Percentiles rank a stretch among this genome's conserved stretches.
phyloP scores from a whole-genome alignment of 345 rosid genomes.

The Salix udensis region DNA sequence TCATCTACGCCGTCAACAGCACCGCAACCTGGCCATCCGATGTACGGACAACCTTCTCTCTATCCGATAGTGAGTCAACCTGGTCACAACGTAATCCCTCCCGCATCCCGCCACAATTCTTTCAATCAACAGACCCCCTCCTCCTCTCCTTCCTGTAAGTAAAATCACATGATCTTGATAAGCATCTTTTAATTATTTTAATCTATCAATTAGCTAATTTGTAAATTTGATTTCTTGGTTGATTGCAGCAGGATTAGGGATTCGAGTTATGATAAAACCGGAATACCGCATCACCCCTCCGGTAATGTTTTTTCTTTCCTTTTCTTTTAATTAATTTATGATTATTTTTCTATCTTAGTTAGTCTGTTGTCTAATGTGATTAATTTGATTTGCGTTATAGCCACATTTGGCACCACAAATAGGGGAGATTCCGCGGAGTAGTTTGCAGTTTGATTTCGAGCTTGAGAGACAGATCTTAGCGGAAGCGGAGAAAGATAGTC shows the following conservation, averaged over 20 bases:
- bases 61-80: constrained; percentile 73
- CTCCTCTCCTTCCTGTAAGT: constrained; percentile 48
- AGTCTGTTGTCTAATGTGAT: neutral
- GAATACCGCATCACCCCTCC: constrained; percentile 83
- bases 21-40: constrained; percentile 34
- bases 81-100: constrained; percentile 33
- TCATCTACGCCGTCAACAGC: constrained; percentile 35
- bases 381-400: constrained; percentile 32
- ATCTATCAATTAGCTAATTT: neutral
- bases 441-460: constrained; percentile 72
- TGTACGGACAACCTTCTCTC: constrained; percentile 47
- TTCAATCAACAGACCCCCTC: constrained; percentile 38
- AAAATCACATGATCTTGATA: neutral
- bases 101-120: constrained; percentile 40
- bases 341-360: neutral
- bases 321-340: neutral
- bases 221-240: neutral
- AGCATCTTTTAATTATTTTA: neutral
- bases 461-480: constrained; percentile 65
- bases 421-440: constrained; percentile 71
- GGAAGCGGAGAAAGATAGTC: constrained; percentile 67
- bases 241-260: constrained; percentile 70
- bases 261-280: constrained; percentile 65
- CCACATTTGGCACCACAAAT: constrained; percentile 55
- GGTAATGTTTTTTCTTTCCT: constrained; percentile 32